Base-by-base conservation (phyloP, 2,329 filamentous ascomycete species). In the Dothiorella sarmentorum region DNA sequence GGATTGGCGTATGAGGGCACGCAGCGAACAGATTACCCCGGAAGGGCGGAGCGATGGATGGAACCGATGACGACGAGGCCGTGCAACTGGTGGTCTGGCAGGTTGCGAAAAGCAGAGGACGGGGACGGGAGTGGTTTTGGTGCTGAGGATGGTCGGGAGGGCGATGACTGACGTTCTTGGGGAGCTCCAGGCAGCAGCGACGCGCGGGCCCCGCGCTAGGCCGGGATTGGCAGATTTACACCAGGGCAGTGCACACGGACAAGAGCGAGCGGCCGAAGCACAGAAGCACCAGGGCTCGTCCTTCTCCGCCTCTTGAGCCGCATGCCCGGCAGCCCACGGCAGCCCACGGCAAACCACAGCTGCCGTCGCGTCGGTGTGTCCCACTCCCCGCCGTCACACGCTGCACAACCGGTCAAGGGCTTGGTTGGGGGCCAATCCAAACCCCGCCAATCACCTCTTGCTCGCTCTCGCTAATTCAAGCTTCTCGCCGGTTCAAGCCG, bases 31-130 rank as follows among this genome's bases (percentile, higher is more conserved):
- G 49, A 40, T 31, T 24, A 52, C 31, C 9, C 42, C 35, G 58
- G 49, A 3, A 40, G 37, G 22, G 42, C 26, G n/a, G 20, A 38
- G 18, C 31, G 27, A 33, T 33, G 24, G 35, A 27, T 17, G 7
- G 47, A 31, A 18, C 27, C 47, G 47, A 56, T 57, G 58, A 60
- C 58, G 58, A 60, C 58, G 58, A 60, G 52, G 58, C 43, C 58
- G 45, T 55, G 56, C 40, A 42, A 60, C 51, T 27, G 13, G 31
- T n/a, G n/a, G n/a, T n/a, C n/a, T n/a, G n/a, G n/a, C n/a, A n/a
- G n/a, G n/a, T n/a, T n/a, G n/a, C 20, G 20, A 33, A 52, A 52
- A 52, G 29, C 20, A 9, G 52, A 49, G 49, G 31, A 44, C 18
- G 55, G 55, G 17, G 45, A 33, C 24, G 58, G 22, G 42, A 20